Evolutionary conservation across 305 asterid species (phyloP), one percentile per base, ranked within the genome.

Genomic region (Lippia alba): DNA sequence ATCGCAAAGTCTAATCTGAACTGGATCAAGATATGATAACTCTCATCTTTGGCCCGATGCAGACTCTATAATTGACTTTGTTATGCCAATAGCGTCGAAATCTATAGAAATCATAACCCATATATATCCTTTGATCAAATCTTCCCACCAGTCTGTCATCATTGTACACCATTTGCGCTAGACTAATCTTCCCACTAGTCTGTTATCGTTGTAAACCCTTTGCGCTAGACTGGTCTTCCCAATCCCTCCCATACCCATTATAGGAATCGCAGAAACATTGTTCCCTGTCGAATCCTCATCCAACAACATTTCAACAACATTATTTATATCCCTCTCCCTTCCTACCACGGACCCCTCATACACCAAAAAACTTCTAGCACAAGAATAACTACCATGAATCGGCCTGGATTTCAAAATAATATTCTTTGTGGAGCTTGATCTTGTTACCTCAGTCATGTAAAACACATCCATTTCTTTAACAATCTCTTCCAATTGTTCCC

Each of bases 231-330:
- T 80, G 0, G 84, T 77, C 75, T 80, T 77, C 2, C 84, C 84
- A 41, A 80, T 73, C 17, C 84, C 84, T 2, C 75, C 85, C 81
- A 80, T 77, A 0, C 86, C 86, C 44, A 70, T 77, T 15, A 82
- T 33, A 1, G 86, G 76, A 56, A 82, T 65, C 3, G 75, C 75
- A 4, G 56, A 76, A 53, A 82, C 65, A 20, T 18, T 71, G 6
- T 12, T 32, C 8, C 3, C n/a, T 3, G 41, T n/a, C 18, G 3
- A 14, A 56, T 19, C 39, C 30, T 12, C 20, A 20, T 3, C 50
- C 69, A 70, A 59, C 69, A 80, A 53, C 63, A 67, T 33, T 1
- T 30, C 8, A 40, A 70, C 17, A 56, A 79, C 53, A 33, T 57
- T 71, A 57, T 72, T 44, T 20, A 16, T 71, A 17, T 82, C 78